Evolutionary conservation across 257 asterid genomes (phyloP), one percentile per base, ranked within the genome.

Genomic region (Fraxinus americana): DNA sequence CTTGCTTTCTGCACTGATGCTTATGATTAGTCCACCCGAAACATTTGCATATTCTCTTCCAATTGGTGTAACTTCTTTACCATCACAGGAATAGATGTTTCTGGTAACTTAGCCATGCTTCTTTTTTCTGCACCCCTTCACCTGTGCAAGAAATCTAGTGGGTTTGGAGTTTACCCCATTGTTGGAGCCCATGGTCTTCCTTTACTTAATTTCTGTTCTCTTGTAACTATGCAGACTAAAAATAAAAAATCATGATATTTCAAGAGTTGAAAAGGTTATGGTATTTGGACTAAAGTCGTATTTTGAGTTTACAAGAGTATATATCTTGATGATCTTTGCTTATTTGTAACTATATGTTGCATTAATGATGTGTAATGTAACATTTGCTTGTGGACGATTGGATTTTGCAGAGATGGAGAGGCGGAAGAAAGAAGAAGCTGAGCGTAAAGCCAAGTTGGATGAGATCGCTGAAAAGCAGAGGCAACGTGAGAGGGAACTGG

Each of bases 401-500:
- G 27, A 69, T 70, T 73, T 80, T 80, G 81, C 91, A 89, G 97
- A 92, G 83, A 84, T 85, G 72, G 97, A 92, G 89, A 87, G 88
- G 82, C 85, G 82, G 59, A 88, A 83, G 87, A 88, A 86, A 76
- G 97, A 89, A 79, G 95, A 92, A 68, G 93, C 93, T 16, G 97
- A 92, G 74, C 83, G 80, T 45, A 85, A 86, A 79, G 94, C 97
- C 10, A 92, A 85, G 87, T 75, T 91, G 79, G 96, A 91, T 70
- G 96, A 86, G 86, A 86, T 92, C 27, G 97, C 97, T 17, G 92
- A 89, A 82, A 91, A 83, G 83, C 95, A 91, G 89, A 91, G 93
- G 85, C 92, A 82, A 65, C 84, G 93, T 9, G 88, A 90, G 84
- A 75, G 77, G 79, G 97, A 91, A 79, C 72, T 92, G 82, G 97